Evolutionary conservation across 192 early-diverging fungal species (phyloP).

Genomic region (Coemansia sp.): DNA sequence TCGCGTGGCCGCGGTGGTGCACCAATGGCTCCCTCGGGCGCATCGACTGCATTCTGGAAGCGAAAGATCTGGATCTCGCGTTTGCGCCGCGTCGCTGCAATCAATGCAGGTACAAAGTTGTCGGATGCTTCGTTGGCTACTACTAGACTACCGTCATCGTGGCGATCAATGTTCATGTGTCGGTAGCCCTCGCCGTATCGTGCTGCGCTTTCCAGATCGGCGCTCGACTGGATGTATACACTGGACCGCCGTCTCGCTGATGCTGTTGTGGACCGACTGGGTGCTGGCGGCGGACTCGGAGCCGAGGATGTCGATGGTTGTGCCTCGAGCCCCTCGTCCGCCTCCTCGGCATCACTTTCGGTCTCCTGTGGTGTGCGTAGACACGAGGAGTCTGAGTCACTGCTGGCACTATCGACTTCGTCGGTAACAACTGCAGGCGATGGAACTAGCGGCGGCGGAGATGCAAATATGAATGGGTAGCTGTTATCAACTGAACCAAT

Average conservation of each 20-base stretch:
- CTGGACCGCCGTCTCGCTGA: conserved; percentile 9
- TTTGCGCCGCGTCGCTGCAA: conserved; percentile 43
- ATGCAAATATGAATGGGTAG: too few relatives aligned
- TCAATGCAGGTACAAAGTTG: conserved; percentile 41
- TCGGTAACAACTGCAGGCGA: not conserved
- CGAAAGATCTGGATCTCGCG: conserved; percentile 48
- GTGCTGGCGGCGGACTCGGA: conserved; percentile 8
- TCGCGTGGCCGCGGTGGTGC: not conserved
- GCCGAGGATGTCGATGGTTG: conserved; percentile 1
- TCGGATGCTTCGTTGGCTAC: conserved; percentile 26
- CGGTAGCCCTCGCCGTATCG: conserved; percentile 49
- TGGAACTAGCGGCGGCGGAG: too few relatives aligned
- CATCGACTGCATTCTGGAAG: conserved; percentile 32
- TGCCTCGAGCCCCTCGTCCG: not conserved
- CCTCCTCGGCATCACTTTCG: not conserved
- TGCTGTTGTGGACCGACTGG: conserved; percentile 12
- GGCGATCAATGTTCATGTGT: conserved; percentile 34
- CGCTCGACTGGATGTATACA: conserved; percentile 41
- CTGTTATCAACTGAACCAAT: not conserved
- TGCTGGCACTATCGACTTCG: conserved; percentile 17
- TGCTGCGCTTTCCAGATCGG: conserved; percentile 29
- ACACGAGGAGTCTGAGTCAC: conserved; percentile 34
- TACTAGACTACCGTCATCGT: conserved; percentile 40
- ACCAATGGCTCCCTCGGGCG: conserved; percentile 30
- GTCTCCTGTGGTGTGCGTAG: conserved; percentile 38